Evolutionary conservation across 805 yeast genomes (phyloP).

Genomic region (Sugiyamaella qingdaonensis): DNA sequence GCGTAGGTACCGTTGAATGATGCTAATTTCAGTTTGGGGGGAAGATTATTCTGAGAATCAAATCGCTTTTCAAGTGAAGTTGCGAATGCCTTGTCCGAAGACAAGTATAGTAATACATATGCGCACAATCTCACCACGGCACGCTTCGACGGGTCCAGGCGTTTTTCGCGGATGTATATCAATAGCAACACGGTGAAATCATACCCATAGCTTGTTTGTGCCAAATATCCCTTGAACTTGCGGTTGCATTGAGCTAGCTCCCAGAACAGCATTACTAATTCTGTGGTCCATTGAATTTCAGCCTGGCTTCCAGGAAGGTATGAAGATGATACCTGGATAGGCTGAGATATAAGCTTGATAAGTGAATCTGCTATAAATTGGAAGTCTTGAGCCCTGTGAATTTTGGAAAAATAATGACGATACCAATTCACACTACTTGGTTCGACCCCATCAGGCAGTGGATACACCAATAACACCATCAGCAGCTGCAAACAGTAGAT

Average conservation of each 20-base stretch:
- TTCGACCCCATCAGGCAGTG: conserved; percentile 43
- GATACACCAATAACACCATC: conserved; percentile 56
- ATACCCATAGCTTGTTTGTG: conserved; percentile 45
- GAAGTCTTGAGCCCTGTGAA: conserved; percentile 33
- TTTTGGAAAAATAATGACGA: conserved; percentile 31
- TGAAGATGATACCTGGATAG: conserved; percentile 34
- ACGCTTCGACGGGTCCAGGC: conserved; percentile 28
- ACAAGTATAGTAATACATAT: conserved; percentile 30
- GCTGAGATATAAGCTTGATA: conserved; percentile 34
- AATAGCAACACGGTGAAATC: conserved; percentile 52
- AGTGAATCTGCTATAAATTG: conserved; percentile 31
- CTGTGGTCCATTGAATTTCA: conserved; percentile 45
- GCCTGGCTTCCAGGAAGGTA: conserved; percentile 29
- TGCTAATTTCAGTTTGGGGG: conserved; percentile 25
- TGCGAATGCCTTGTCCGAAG: conserved; percentile 27
- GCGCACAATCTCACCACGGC: conserved; percentile 32
- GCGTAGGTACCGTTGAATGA: conserved; percentile 29
- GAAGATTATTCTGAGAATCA: conserved; percentile 27
- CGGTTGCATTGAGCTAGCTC: conserved; percentile 73
- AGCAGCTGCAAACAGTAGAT: conserved; percentile 60
- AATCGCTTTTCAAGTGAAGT: conserved; percentile 23
- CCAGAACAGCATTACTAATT: conserved; percentile 64
- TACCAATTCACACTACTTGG: conserved; percentile 25
- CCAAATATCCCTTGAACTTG: conserved; percentile 31
- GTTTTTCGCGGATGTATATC: conserved; percentile 53